Conservation (phyloP, 1,284 basidiomycete genomes). For the Leucoagaricus sp. region DNA sequence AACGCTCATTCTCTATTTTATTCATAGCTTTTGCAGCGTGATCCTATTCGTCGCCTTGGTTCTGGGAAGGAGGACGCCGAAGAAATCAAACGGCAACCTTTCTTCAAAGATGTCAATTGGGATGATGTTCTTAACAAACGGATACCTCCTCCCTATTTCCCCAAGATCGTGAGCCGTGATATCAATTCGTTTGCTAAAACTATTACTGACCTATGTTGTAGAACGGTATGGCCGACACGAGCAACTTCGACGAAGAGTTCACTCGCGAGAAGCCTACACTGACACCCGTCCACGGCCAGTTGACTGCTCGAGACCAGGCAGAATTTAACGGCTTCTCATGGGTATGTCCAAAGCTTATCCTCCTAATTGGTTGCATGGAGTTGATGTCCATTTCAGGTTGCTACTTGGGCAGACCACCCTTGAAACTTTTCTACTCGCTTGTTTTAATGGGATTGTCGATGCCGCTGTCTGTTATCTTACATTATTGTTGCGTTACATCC, state of each 20-base stretch:
- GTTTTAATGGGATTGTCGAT: slow-evolving; percentile 22
- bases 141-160: slow-evolving; percentile 97
- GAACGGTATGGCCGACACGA: slow-evolving; percentile 81
- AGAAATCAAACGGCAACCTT: slow-evolving; percentile 97
- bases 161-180: slow-evolving; percentile 76
- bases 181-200: not conserved
- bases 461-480: slow-evolving; percentile 31
- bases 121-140: slow-evolving; percentile 96
- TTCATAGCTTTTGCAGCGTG: slow-evolving; percentile 86
- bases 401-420: slow-evolving; percentile 63
- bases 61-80: slow-evolving; percentile 93
- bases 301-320: slow-evolving; percentile 90
- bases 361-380: not conserved
- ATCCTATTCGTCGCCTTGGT: slow-evolving; percentile 92
- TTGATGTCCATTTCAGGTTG: slow-evolving; percentile 46
- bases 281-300: slow-evolving; percentile 95
- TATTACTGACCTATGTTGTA: slow-evolving; percentile 29
- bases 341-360: slow-evolving; percentile 41
- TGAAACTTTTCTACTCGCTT: slow-evolving; percentile 36
- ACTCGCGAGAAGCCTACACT: slow-evolving; percentile 96
- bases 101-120: slow-evolving; percentile 98
- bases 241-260: slow-evolving; percentile 97
- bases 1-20: slow-evolving; percentile 3
- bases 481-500: slow-evolving; percentile 23
- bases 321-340: slow-evolving; percentile 98